Base-by-base conservation (phyloP, 176 grass and related monocot species). In the Paspalum notatum region DNA sequence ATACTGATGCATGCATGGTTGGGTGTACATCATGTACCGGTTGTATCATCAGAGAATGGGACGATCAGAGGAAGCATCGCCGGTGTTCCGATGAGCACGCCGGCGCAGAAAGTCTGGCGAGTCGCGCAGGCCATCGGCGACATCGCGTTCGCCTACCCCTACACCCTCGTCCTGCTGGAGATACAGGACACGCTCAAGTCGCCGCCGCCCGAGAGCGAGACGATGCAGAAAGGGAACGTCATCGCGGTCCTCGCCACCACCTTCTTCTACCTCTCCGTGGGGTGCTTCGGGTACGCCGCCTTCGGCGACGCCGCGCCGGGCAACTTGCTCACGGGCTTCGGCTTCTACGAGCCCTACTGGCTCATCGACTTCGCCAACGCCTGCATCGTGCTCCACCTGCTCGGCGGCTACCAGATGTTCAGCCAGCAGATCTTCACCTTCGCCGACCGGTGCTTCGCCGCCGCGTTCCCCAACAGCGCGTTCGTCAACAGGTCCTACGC, bases 341-440 rank as follows among this genome's bases (percentile, higher is more conserved):
- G 87, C 56, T 92, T 95, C 82, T 90, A 89, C 61, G 89, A 92
- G 68, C 87, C 90, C 0, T 92, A 85, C 73, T 95, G 93, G 93
- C 93, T 95, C 62, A 48, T 95, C 0, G 93, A 92, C 85, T 90
- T 95, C 10, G 93, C 90, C 13, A 95, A 94, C 53, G 89, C 89
- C 54, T 86, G 83, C 82, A 78, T 90, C 54, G 77, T 91, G 48
- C 45, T 94, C 64, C 92, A 94, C 78, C 61, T 94, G 1, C 73
- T 94, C 0, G 89, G 92, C 3, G 92, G 89, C 51, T 94, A 89
- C 75, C 92, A 94, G 86, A 84, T 91, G 71, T 89, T 73, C 14
- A 90, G 79, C 84, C 91, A 93, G 65, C 91, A 85, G 17, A 79
- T 93, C 12, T 93, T 93, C 87, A 45, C 76, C 9, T 86, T 93